Conservation (phyloP, 441 rosid species). For the Pelargonium fulgidum region DNA sequence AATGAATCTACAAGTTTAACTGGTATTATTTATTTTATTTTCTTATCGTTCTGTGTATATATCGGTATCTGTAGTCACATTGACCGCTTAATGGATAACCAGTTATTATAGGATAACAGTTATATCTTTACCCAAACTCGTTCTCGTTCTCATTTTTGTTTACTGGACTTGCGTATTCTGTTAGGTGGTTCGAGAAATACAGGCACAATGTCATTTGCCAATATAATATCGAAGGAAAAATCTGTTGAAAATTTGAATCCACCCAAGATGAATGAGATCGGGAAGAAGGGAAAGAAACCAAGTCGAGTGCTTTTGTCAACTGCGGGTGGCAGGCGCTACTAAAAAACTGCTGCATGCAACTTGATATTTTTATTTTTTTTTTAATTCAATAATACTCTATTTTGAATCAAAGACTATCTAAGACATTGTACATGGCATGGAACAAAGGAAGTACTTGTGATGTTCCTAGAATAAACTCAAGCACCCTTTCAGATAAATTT, state of each 20-base stretch:
- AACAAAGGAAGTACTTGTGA: too few relatives aligned
- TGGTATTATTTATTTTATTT: conserved; percentile 14
- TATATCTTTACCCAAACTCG: not conserved
- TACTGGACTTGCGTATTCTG: not conserved
- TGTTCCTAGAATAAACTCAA: too few relatives aligned
- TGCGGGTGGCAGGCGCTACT: conserved; percentile 67
- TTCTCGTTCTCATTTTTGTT: not conserved
- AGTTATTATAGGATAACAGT: not conserved
- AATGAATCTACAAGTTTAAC: conserved; percentile 35
- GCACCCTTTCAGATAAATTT: too few relatives aligned
- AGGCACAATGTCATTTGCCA: conserved; percentile 59
- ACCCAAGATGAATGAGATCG: conserved; percentile 41
- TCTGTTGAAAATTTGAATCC: conserved; percentile 30
- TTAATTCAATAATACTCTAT: too few relatives aligned
- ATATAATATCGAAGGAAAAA: conserved; percentile 52
- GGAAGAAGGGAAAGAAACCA: conserved; percentile 66
- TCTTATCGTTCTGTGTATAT: conserved; percentile 17
- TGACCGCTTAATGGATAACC: too few relatives aligned
- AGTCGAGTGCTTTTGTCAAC: conserved; percentile 71
- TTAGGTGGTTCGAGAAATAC: conserved; percentile 39
- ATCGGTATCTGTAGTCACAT: too few relatives aligned
- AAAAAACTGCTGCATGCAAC: not conserved
- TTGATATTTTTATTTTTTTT: too few relatives aligned
- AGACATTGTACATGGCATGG: too few relatives aligned
- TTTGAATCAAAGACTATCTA: too few relatives aligned